Evolutionary conservation across 2,329 filamentous ascomycete genomes (phyloP).

Genomic region (Tolypocladium amazonense): DNA sequence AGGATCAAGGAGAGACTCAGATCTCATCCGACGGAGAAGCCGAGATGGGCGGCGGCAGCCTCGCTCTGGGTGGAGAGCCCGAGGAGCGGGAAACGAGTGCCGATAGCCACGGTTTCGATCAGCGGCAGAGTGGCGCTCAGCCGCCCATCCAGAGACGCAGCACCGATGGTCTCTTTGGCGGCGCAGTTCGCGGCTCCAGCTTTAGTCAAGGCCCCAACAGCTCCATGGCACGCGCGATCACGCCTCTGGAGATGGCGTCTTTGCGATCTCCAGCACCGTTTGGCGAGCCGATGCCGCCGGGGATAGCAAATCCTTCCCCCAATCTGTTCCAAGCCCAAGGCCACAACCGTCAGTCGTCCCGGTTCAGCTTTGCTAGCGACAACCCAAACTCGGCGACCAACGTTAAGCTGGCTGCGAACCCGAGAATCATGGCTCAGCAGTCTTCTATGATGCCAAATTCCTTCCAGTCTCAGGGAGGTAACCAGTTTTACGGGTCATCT

Average conservation of each 20-base stretch:
- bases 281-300: conserved; percentile 48
- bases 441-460: conserved; percentile 72
- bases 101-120: conserved; percentile 40
- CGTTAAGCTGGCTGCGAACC: conserved; percentile 69
- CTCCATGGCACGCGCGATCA: conserved; percentile 58
- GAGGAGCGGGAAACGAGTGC: conserved; percentile 59
- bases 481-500: conserved; percentile 71
- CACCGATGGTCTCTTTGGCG: conserved; percentile 43
- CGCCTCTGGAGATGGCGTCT: conserved; percentile 63
- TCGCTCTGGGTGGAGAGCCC: conserved; percentile 85
- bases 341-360: conserved; percentile 74
- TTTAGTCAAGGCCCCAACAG: conserved; percentile 39
- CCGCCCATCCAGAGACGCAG: conserved; percentile 62
- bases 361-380: conserved; percentile 82
- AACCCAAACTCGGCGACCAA: conserved; percentile 36
- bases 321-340: conserved; percentile 46
- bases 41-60: conserved; percentile 69
- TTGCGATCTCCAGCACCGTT: conserved; percentile 54
- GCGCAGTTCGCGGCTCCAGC: conserved; percentile 33
- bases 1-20: conserved; percentile 32
- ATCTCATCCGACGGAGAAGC: conserved; percentile 59
- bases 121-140: conserved; percentile 58
- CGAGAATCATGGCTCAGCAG: conserved; percentile 74
- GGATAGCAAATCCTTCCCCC: conserved; percentile 32
- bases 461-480: conserved; percentile 48